Percentiles rank a stretch among this genome's conserved stretches.
These are phyloP conservation scores for Vanderwaltozyma tropicalis DNA, from an alignment of 805 yeast genomes.

Conservation along the genomic window DNA sequence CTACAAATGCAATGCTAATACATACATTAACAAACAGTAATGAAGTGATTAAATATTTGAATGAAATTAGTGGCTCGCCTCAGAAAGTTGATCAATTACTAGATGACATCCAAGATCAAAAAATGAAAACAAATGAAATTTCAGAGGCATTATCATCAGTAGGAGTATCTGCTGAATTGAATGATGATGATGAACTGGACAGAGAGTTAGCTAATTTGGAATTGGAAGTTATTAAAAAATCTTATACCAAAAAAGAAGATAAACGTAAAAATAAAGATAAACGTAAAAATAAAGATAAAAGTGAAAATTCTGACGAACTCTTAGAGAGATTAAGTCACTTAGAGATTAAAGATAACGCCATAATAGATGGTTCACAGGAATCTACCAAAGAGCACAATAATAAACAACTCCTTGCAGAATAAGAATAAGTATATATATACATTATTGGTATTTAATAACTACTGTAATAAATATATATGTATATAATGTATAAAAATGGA, in stretches of 20 bases:
- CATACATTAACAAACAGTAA: constrained; percentile 31
- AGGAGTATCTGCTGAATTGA: constrained; percentile 15
- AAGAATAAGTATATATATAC: no score
- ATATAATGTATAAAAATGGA: no score
- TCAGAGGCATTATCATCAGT: constrained; percentile 17
- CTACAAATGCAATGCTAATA: constrained; percentile 32
- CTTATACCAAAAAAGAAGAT: constrained; percentile 2
- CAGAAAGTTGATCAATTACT: constrained; percentile 34
- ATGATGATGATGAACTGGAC: constrained; percentile 30
- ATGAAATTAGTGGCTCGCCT: constrained; percentile 33
- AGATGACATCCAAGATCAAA: constrained; percentile 32
- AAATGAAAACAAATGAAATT: constrained; percentile 31
- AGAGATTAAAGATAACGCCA: constrained; percentile 7
- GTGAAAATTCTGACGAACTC: constrained; percentile 8
- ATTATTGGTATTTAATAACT: no score
- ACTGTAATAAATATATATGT: no score
- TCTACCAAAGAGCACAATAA: background rate
- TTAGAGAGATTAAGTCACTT: constrained; percentile 18
- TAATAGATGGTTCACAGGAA: background rate
- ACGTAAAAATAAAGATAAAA: constrained; percentile 1
- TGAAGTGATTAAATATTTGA: constrained; percentile 29
- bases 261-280: background rate
- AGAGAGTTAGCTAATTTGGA: constrained; percentile 32
- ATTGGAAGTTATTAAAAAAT: constrained; percentile 7
- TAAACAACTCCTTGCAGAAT: no score